Conservation (phyloP, 306 rosid species). For the Cucurbita ficifolia region DNA sequence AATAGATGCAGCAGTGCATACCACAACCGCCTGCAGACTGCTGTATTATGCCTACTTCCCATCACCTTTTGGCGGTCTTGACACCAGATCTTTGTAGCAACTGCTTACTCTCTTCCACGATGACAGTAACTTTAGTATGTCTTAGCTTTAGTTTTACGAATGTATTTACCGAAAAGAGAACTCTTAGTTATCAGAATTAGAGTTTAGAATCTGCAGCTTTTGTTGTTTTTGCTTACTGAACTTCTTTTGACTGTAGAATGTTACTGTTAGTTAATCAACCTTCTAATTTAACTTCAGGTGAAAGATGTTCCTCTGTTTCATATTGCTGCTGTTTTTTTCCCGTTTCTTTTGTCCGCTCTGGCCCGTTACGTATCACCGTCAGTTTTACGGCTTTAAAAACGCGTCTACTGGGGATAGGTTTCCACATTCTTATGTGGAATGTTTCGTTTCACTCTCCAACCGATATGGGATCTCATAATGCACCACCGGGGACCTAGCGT, state of each 20-base stretch:
- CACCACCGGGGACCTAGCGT: too few relatives aligned
- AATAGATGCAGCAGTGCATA: neutral
- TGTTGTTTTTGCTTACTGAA: neutral
- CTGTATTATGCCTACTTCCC: constrained; percentile 7
- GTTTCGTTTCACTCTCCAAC: too few relatives aligned
- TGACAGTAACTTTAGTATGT: neutral
- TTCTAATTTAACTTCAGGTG: constrained; percentile 3
- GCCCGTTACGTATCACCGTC: too few relatives aligned
- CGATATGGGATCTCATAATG: too few relatives aligned
- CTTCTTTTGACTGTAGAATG: constrained; percentile 7
- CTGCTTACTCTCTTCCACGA: constrained; percentile 7
- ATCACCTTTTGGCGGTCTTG: constrained; percentile 4
- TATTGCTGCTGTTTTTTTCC: neutral
- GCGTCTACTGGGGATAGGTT: too few relatives aligned
- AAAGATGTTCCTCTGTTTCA: neutral
- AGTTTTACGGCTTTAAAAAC: too few relatives aligned
- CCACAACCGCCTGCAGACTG: neutral
- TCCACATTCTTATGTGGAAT: too few relatives aligned
- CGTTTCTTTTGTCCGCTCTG: too few relatives aligned
- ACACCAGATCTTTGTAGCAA: neutral
- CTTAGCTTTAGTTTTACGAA: constrained; percentile 11
- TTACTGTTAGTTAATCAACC: neutral
- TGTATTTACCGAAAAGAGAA: neutral
- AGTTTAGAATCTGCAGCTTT: constrained; percentile 17
- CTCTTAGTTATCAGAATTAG: constrained; percentile 21